A percentile compares a stretch with the other conserved stretches of the same genome.
These are phyloP conservation scores for Peronospora destructor DNA, from an alignment of 352 stramenopile genomes.

Conservation along the genomic window DNA sequence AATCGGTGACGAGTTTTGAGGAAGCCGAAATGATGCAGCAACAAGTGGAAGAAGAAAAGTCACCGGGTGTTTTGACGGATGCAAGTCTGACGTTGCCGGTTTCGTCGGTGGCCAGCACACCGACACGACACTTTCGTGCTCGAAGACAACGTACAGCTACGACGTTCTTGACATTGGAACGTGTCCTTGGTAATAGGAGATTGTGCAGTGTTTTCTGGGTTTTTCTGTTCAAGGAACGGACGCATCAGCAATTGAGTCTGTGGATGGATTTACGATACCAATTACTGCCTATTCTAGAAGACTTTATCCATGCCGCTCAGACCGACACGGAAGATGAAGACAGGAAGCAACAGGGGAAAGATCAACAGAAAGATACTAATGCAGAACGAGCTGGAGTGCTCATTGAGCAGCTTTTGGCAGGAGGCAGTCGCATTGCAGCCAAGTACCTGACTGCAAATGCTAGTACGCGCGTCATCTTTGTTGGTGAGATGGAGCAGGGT, in stretches of 20 bases:
- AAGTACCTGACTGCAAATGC: conserved; percentile 57
- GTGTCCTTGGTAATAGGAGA: conserved; percentile 63
- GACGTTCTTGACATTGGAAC: conserved; percentile 64
- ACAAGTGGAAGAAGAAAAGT: conserved; percentile 23
- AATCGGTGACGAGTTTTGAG: conserved; percentile 4
- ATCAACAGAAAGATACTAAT: conserved; percentile 20
- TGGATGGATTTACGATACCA: conserved; percentile 82
- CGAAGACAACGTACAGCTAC: conserved; percentile 27
- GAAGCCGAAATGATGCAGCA: neutral
- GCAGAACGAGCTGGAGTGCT: conserved; percentile 42
- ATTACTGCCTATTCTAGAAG: conserved; percentile 51
- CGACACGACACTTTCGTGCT: conserved; percentile 3
- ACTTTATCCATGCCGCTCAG: conserved; percentile 42
- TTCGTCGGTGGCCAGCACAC: conserved; percentile 21
- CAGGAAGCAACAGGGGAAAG: conserved; percentile 20
- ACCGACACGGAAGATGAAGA: conserved; percentile 29
- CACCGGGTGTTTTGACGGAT: neutral
- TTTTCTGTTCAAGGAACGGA: conserved; percentile 81
- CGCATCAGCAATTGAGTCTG: conserved; percentile 70
- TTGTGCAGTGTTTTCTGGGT: conserved; percentile 85
- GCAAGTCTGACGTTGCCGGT: conserved; percentile 10
- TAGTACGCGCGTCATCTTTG: conserved; percentile 58
- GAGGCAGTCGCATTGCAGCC: conserved; percentile 45
- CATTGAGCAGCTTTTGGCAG: conserved; percentile 59
- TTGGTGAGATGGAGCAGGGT: conserved; percentile 52